phyloP scores from a whole-genome alignment of 192 early-diverging fungal genomes.

The Chytriomyces hyalinus region DNA sequence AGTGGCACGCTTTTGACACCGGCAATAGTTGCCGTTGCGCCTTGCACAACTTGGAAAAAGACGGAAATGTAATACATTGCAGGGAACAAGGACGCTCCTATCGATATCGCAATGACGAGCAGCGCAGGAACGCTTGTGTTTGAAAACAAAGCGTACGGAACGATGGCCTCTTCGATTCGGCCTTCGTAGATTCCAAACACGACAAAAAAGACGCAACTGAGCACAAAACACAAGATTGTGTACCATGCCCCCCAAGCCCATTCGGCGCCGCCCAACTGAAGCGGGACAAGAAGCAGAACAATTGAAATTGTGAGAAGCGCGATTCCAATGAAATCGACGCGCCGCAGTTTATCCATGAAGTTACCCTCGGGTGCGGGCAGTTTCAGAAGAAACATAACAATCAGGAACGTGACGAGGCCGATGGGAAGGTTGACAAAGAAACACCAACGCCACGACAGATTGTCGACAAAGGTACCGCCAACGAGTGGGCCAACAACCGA shows the following conservation, averaged over 20 bases:
- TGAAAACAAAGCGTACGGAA: conserved; percentile 63
- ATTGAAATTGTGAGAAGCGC: conserved; percentile 51
- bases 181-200: conserved; percentile 68
- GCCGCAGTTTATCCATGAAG: conserved; percentile 54
- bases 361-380: conserved; percentile 55
- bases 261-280: conserved; percentile 72
- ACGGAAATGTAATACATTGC: conserved; percentile 76
- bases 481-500: conserved; percentile 79
- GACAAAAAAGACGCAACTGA: conserved; percentile 59
- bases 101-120: conserved; percentile 33
- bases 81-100: conserved; percentile 40
- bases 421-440: conserved; percentile 79
- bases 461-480: conserved; percentile 76
- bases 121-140: conserved; percentile 43
- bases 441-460: conserved; percentile 44
- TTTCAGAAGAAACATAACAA: conserved; percentile 60
- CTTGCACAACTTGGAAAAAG: conserved; percentile 82
- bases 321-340: conserved; percentile 68
- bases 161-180: conserved; percentile 60
- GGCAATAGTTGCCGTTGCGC: conserved; percentile 68
- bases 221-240: conserved; percentile 67
- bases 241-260: conserved; percentile 61
- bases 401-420: conserved; percentile 61
- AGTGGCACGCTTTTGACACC: conserved; percentile 77
- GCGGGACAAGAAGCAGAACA: conserved; percentile 65